A percentile compares a stretch with the other conserved stretches of the same genome.
These are phyloP conservation scores for Mycena rebaudengoi DNA, from an alignment of 768 basidiomycete species.

Conservation along the genomic window DNA sequence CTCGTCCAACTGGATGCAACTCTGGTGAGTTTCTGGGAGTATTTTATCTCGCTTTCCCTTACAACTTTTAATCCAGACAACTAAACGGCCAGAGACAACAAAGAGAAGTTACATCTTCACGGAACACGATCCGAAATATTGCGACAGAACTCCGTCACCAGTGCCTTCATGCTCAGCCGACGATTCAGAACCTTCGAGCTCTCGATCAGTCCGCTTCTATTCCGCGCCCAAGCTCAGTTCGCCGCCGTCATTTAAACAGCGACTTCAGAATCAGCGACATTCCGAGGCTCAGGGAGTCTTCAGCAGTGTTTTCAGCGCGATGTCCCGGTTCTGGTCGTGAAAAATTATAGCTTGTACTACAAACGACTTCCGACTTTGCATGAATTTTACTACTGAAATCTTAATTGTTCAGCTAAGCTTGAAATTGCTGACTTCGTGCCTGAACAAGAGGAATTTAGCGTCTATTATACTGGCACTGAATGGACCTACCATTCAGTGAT, in stretches of 20 bases:
- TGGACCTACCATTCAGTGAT: not conserved
- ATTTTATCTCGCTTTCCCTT: too few relatives aligned
- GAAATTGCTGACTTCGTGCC: slow-evolving; percentile 5
- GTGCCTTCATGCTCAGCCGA: slow-evolving; percentile 6
- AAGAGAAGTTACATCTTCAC: too few relatives aligned
- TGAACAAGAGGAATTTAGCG: not conserved
- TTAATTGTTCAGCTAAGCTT: not conserved
- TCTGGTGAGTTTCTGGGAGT: not conserved
- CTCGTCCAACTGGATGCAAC: not conserved
- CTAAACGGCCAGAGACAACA: too few relatives aligned
- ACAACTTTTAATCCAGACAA: too few relatives aligned
- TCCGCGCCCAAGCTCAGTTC: slow-evolving; percentile 9
- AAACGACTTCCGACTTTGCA: not conserved
- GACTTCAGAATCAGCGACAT: not conserved
- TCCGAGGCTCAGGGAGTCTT: not conserved
- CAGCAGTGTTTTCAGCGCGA: not conserved
- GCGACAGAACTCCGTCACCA: slow-evolving; percentile 7
- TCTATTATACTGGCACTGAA: not conserved
- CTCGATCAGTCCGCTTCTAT: not conserved
- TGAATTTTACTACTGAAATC: not conserved
- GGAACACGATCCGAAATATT: too few relatives aligned
- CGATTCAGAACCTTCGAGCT: not conserved
- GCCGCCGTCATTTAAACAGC: slow-evolving; percentile 7
- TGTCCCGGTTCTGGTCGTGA: not conserved
- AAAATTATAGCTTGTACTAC: not conserved